Conservation (phyloP, 2,329 filamentous ascomycete genomes). For the Claviceps sp. region DNA sequence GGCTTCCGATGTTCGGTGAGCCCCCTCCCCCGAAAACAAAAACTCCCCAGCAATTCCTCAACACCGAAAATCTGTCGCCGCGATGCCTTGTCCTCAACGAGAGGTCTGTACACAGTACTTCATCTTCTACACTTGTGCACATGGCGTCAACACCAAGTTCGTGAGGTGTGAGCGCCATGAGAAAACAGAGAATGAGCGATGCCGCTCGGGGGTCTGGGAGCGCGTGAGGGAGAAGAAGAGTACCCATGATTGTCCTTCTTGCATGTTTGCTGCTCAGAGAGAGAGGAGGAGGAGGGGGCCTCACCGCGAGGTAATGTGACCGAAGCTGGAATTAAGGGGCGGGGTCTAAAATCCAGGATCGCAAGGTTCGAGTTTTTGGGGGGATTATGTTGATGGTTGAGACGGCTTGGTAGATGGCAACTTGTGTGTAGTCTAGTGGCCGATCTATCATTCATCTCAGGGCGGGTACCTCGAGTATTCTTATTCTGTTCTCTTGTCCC, state of each 20-base stretch:
- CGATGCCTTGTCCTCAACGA: not conserved
- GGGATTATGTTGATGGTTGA: too few species aligned
- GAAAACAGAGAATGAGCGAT: not conserved
- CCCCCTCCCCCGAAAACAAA: too few species aligned
- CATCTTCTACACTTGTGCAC: not conserved
- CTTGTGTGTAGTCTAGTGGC: too few species aligned
- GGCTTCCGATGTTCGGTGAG: too few species aligned
- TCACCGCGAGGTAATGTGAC: not conserved
- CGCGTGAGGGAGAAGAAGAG: not conserved
- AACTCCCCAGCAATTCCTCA: too few species aligned
- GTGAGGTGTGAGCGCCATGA: not conserved
- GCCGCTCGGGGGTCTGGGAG: not conserved
- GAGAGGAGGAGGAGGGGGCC: not conserved
- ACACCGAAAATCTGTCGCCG: not conserved
- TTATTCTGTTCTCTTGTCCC: not conserved
- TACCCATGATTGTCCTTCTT: not conserved
- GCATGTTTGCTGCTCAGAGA: not conserved
- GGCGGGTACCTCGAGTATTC: too few species aligned
- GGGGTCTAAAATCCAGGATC: too few species aligned
- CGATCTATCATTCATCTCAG: too few species aligned
- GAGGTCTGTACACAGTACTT: not conserved
- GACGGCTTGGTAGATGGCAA: too few species aligned
- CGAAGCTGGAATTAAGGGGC: not conserved
- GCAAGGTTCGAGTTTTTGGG: too few species aligned
- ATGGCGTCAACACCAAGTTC: not conserved